Conservation (phyloP, 345 rosid species). For the Aquilaria sinensis region DNA sequence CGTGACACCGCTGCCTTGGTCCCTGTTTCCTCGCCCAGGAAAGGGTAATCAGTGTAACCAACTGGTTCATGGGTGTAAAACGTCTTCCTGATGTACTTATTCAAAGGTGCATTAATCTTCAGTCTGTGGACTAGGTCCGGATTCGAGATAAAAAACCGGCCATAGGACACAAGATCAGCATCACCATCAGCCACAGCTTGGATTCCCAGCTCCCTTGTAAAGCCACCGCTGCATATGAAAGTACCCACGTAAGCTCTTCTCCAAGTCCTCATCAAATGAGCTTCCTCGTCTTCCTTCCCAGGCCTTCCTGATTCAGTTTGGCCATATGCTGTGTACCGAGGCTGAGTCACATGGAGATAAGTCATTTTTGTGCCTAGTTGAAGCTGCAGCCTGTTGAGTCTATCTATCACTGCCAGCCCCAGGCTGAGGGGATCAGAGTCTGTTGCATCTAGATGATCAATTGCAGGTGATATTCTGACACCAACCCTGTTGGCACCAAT, state of each 20-base stretch:
- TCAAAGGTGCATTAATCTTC: conserved; percentile 46
- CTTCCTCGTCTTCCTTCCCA: conserved; percentile 57
- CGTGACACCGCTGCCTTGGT: conserved; percentile 19
- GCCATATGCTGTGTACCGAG: conserved; percentile 62
- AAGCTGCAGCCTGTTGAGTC: conserved; percentile 54
- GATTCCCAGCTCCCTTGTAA: conserved; percentile 58
- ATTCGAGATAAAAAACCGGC: conserved; percentile 75
- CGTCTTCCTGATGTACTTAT: conserved; percentile 53
- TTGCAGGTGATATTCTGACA: conserved; percentile 78
- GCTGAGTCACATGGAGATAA: conserved; percentile 83
- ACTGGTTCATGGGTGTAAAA: conserved; percentile 69
- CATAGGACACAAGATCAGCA: conserved; percentile 74
- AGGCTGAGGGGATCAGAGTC: conserved; percentile 71
- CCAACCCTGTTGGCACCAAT: conserved; percentile 56
- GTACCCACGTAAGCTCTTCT: conserved; percentile 58
- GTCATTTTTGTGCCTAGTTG: conserved; percentile 44
- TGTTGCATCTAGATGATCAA: conserved; percentile 68
- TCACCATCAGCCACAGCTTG: conserved; percentile 59
- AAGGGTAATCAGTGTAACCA: conserved; percentile 72
- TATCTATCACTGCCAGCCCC: conserved; percentile 52
- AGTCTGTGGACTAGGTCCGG: conserved; percentile 72
- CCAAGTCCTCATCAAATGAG: conserved; percentile 42
- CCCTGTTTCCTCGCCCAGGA: conserved; percentile 12
- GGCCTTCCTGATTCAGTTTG: conserved; percentile 52
- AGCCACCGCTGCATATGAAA: conserved; percentile 76